These are phyloP conservation scores for Infundibulicybe gibba DNA, from an alignment of 768 basidiomycete genomes.

Conservation along the genomic window DNA sequence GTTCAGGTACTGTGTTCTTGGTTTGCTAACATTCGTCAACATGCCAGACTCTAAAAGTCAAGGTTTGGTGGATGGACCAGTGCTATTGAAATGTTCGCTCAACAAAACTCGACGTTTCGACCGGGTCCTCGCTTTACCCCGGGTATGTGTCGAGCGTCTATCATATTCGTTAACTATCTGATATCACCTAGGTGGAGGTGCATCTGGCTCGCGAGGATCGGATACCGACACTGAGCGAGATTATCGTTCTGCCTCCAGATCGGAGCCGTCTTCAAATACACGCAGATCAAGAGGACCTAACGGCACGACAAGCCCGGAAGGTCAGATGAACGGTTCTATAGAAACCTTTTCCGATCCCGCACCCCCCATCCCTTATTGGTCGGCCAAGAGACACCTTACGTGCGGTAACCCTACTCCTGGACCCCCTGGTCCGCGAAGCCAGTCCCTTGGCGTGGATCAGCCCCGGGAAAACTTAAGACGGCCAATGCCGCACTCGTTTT, in stretches of 20 bases:
- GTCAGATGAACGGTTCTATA: conserved; percentile 38
- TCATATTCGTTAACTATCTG: not conserved
- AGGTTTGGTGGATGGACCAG: too few species aligned
- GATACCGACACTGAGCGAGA: conserved; percentile 55
- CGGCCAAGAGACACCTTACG: conserved; percentile 85
- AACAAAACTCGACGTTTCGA: conserved; percentile 12
- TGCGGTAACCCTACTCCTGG: conserved; percentile 82
- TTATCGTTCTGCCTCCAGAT: conserved; percentile 43
- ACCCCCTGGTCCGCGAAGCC: conserved; percentile 63
- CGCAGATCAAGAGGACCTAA: conserved; percentile 23
- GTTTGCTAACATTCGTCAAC: too few species aligned
- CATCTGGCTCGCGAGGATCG: conserved; percentile 27
- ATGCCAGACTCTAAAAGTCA: too few species aligned
- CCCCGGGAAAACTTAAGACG: conserved; percentile 87
- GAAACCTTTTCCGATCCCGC: conserved; percentile 44
- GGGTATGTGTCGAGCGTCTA: conserved; percentile 10
- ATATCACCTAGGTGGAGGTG: conserved; percentile 22
- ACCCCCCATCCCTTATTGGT: conserved; percentile 80
- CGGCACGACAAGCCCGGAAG: conserved; percentile 27
- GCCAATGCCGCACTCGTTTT: conserved; percentile 84
- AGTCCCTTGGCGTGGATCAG: conserved; percentile 75
- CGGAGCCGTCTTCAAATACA: conserved; percentile 43
- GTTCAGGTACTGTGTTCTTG: too few species aligned
- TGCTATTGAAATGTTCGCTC: conserved; percentile 6
- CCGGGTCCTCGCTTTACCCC: conserved; percentile 21